Conservation (phyloP, 2,329 filamentous ascomycete genomes). For the Dendryphion nanum region DNA sequence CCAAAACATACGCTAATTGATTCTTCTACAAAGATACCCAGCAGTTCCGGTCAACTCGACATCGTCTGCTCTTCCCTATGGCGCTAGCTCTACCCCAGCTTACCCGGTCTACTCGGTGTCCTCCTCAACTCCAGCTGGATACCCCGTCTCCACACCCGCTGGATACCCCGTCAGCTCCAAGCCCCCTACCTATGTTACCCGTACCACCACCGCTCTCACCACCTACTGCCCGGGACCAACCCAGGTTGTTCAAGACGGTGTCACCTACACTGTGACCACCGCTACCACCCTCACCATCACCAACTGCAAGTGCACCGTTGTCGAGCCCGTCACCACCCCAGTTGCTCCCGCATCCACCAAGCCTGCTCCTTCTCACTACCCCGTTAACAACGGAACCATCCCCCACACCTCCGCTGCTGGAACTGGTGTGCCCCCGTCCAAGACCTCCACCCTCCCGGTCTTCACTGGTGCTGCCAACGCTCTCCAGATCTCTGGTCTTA, state of each 20-base stretch:
- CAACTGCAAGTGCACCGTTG: conserved; percentile 24
- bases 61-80: not conserved
- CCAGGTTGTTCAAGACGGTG: conserved; percentile 20
- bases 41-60: not conserved
- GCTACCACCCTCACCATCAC: conserved; percentile 32
- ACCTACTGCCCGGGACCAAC: conserved; percentile 27
- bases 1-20: too few species aligned
- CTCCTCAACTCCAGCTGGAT: not conserved
- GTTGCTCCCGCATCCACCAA: conserved; percentile 11
- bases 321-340: conserved; percentile 5
- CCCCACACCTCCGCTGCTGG: conserved; percentile 5
- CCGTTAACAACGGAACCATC: conserved; percentile 20
- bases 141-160: not conserved
- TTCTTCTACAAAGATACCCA: too few species aligned
- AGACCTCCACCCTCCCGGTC: conserved; percentile 13
- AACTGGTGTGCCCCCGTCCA: conserved; percentile 3
- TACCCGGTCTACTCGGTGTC: too few species aligned
- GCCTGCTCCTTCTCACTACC: conserved; percentile 13
- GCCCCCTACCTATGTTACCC: conserved; percentile 25
- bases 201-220: conserved; percentile 21
- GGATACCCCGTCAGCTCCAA: not conserved
- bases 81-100: too few species aligned
- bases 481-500: conserved; percentile 51
- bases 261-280: conserved; percentile 34
- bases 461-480: conserved; percentile 56